Evolutionary conservation across 2,329 filamentous ascomycete species (phyloP).

Genomic region (Orbilia ellipsospora): DNA sequence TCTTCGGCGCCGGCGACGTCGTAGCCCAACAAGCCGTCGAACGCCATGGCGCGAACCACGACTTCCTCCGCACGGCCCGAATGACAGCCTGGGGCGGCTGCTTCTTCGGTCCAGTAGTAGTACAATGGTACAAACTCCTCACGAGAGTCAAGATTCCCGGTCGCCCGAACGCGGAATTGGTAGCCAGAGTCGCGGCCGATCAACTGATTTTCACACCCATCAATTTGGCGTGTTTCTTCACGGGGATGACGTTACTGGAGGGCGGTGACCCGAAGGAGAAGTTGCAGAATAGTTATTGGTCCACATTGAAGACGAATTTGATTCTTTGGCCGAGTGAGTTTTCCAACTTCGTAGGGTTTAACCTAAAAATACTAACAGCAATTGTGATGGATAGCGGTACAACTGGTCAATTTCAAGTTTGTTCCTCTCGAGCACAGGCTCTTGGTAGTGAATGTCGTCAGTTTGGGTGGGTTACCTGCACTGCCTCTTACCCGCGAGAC

Average conservation of each 20-base stretch:
- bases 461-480: slow-evolving; percentile 68
- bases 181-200: slow-evolving; percentile 81
- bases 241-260: slow-evolving; percentile 85
- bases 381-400: slow-evolving; percentile 66
- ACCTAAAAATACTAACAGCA: not conserved
- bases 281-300: slow-evolving; percentile 75
- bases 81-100: slow-evolving; percentile 84
- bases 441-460: slow-evolving; percentile 85
- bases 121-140: slow-evolving; percentile 86
- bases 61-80: slow-evolving; percentile 75
- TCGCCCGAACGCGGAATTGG: slow-evolving; percentile 74
- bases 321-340: slow-evolving; percentile 78
- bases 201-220: slow-evolving; percentile 85
- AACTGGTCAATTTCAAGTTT: slow-evolving; percentile 86
- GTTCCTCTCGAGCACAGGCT: slow-evolving; percentile 85
- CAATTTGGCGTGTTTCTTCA: slow-evolving; percentile 83
- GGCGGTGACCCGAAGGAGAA: slow-evolving; percentile 73
- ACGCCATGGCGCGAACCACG: slow-evolving; percentile 81
- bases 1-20: slow-evolving; percentile 91
- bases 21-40: slow-evolving; percentile 93
- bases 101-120: slow-evolving; percentile 87
- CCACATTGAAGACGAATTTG: slow-evolving; percentile 83
- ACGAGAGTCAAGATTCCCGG: slow-evolving; percentile 74
- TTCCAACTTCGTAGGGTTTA: not conserved
- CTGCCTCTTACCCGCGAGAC: not conserved